Evolutionary conservation across 169 alveolate genomes (phyloP).

Genomic region (Cryptosporidium felis): DNA sequence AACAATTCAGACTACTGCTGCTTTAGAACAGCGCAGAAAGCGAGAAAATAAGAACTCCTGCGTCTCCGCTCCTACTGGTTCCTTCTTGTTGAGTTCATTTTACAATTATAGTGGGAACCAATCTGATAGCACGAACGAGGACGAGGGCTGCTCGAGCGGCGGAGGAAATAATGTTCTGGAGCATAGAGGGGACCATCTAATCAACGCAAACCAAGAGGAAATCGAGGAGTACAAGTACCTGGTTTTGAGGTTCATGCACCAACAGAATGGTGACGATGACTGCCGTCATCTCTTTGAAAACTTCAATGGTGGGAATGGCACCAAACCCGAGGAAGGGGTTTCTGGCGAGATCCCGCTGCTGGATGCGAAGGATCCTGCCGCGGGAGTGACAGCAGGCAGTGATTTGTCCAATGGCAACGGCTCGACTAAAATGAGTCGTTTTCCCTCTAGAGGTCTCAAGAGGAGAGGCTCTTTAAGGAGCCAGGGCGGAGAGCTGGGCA

Average conservation of each 20-base stretch:
- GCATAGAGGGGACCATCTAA: not conserved
- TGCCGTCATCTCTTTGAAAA: not conserved
- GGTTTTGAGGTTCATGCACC: conserved; percentile 60
- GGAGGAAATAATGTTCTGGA: conserved; percentile 1
- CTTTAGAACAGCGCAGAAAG: conserved; percentile 58
- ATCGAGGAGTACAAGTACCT: conserved; percentile 46
- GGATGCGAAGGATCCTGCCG: not conserved
- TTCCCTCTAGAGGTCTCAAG: conserved; percentile 39
- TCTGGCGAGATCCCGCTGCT: not conserved
- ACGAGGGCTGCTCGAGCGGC: not conserved
- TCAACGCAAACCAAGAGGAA: conserved; percentile 30
- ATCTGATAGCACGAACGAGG: conserved; percentile 48
- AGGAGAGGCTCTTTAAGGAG: conserved; percentile 37
- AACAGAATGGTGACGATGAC: conserved; percentile 45
- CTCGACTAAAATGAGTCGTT: not conserved
- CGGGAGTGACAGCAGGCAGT: not conserved
- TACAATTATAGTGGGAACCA: not conserved
- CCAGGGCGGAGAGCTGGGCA: no score
- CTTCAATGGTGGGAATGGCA: not conserved
- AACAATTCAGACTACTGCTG: conserved; percentile 69
- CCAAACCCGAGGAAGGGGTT: not conserved
- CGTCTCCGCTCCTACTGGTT: conserved; percentile 46
- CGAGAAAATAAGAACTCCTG: conserved; percentile 43
- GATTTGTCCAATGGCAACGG: not conserved
- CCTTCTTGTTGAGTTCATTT: conserved; percentile 16